Conservation (phyloP, 2,329 filamentous ascomycete genomes). For the Allantophomopsis cytisporea region DNA sequence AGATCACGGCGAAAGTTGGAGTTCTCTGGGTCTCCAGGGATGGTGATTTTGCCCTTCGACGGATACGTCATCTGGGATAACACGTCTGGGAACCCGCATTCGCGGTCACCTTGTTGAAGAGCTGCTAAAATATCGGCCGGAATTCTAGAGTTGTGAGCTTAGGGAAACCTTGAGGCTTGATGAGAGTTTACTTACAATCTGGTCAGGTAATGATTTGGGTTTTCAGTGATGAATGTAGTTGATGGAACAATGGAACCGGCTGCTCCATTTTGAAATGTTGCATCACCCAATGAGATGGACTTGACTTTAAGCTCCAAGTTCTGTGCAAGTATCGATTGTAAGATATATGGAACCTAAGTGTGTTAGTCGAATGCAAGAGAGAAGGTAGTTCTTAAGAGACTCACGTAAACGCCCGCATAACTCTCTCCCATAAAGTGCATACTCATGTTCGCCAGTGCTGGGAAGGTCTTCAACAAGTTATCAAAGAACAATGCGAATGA, state of each 20-base stretch:
- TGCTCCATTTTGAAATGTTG: conserved; percentile 1
- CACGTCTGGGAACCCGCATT: conserved; percentile 1
- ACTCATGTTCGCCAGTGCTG: conserved; percentile 1
- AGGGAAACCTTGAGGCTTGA: neutral
- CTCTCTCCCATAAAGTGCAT: conserved; percentile 3
- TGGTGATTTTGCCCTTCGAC: neutral
- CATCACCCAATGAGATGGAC: conserved; percentile 1
- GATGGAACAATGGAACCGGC: neutral
- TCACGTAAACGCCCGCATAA: conserved; percentile 1
- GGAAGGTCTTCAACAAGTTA: conserved; percentile 1
- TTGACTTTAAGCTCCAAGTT: neutral
- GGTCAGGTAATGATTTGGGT: neutral
- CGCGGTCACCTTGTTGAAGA: neutral
- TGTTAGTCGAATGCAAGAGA: neutral
- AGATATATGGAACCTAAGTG: conserved; percentile 1
- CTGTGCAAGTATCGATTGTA: neutral
- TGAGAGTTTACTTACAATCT: neutral
- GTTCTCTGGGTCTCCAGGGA: conserved; percentile 1
- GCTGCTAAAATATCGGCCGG: neutral
- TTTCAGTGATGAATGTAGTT: neutral
- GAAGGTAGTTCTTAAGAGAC: neutral
- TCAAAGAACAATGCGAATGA: conserved; percentile 1
- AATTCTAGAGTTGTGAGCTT: neutral
- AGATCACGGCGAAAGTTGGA: neutral
- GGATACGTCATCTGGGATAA: conserved; percentile 1